Base-by-base conservation (phyloP, 305 asterid genomes). In the Fraxinus sp. region DNA sequence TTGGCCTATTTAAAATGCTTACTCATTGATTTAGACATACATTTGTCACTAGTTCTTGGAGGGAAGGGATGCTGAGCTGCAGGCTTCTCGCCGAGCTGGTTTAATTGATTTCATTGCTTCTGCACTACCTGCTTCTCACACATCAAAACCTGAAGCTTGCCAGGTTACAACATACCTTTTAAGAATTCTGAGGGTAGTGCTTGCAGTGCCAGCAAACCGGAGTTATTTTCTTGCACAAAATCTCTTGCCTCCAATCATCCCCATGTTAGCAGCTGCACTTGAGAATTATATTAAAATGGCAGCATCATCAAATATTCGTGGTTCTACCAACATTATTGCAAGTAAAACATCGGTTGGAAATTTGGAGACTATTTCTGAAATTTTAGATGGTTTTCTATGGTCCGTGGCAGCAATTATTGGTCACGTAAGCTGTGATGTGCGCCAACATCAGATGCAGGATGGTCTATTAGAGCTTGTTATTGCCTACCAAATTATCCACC, bases 31-130 rank as follows among this genome's bases (percentile, higher is more conserved):
- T 86, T 78, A 84, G 85, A 62, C 73, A 44, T 82, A 35, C 73
- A 78, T 44, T 70, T 44, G 73, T 83, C 28, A 72, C 78, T 86
- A 97, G 99, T 97, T 91, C 87, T 80, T 97, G 87, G 99, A 97
- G 75, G 98, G 98, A 85, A 93, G 79, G 86, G 98, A 97, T 87
- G 95, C 97, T 79, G 99, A 97, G 90, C 90, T 97, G 90, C 98
- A 91, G 76, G 98, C 97, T 87, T 88, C 97, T 89, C 98, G 98
- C 80, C 98, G 92, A 90, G 95, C 98, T 86, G 98, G 99, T 87
- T 89, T 97, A 82, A 92, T 97, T 64, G 99, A 97, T 90, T 97
- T 94, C 89, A 91, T 97, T 90, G 98, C 98, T 85, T 97, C 99
- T 76, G 97, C 98, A 13, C 94, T 97, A 81, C 99, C 99, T 52